Evolutionary conservation across 2,329 filamentous ascomycete genomes (phyloP), one percentile per base, ranked within the genome.

Genomic region (Colletotrichum gigasporum): DNA sequence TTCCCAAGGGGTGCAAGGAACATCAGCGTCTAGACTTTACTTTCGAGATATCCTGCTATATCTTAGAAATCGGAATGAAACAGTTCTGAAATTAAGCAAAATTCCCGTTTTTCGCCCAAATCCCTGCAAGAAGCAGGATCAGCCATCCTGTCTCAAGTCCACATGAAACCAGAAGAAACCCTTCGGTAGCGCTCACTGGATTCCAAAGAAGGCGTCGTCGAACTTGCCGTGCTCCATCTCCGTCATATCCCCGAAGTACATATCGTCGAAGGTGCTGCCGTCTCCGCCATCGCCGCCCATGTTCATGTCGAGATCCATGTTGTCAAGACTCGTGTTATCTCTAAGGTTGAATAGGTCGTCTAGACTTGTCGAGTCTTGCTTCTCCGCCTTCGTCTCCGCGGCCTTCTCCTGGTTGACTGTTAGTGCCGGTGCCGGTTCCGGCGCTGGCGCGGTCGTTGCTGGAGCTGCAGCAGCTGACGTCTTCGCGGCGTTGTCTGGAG

Each of bases 281-380:
- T 77, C 73, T 42, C 75, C 75, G 12, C 73, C 75, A n/a, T 64
- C 56, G 9, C 72, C 74, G 2, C 72, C 69, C 3, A 70, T 71
- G 16, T 76, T 78, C 14, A 80, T 71, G 51, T 78, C 75, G 59
- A 82, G 79, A 57, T 78, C 74, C 67, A 81, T 78, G 14, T 72
- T 79, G 59, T 81, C 79, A 47, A 72, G 72, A 48, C 37, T 44
- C n/a, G 63, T 51, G 39, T 73, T 77, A 5, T 74, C 76, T 24
- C 78, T 78, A n/a, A 84, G 75, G 47, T 79, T 77, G 64, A 85
- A 85, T 26, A 85, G 72, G 30, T 83, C 82, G 26, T 84, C 80
- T 41, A 84, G 76, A 70, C 78, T 73, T 37, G 71, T 73, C 35
- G 71, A 73, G 32, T 75, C 72, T 26, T 69, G 61, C 35, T 70